Percentiles rank a stretch among this genome's conserved stretches.
Evolutionary conservation across 257 asterid species (phyloP).

Genomic region (Cinchona pubescens): DNA sequence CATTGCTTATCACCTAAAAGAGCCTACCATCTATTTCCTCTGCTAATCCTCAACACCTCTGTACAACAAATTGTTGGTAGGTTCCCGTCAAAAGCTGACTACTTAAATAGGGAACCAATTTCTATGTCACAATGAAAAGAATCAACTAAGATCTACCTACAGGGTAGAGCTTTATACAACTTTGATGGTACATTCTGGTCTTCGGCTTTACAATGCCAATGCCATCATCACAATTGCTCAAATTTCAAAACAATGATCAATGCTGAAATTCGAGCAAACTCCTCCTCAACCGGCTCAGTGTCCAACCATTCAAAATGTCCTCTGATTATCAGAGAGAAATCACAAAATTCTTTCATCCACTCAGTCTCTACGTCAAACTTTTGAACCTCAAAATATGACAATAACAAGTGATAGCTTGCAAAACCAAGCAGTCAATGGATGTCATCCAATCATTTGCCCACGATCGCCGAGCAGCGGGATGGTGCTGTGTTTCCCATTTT

Average conservation of each 20-base stretch:
- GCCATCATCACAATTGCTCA: conserved; percentile 20
- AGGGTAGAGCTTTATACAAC: conserved; percentile 61
- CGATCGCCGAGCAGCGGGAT: conserved; percentile 31
- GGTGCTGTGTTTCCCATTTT: conserved; percentile 19
- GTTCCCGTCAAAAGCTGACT: conserved; percentile 35
- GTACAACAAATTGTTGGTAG: conserved; percentile 46
- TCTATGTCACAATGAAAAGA: conserved; percentile 55
- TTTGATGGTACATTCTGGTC: conserved; percentile 31
- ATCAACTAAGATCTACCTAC: conserved; percentile 47
- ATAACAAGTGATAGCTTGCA: conserved; percentile 12
- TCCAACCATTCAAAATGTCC: conserved; percentile 2
- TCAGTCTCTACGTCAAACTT: conserved; percentile 4
- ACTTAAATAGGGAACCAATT: conserved; percentile 34
- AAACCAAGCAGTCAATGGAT: conserved; percentile 13
- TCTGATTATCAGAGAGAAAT: not conserved
- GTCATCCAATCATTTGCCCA: conserved; percentile 22
- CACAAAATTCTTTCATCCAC: conserved; percentile 5
- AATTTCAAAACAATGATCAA: conserved; percentile 10
- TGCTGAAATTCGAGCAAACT: conserved; percentile 18
- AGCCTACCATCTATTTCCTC: conserved; percentile 35
- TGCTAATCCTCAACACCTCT: conserved; percentile 36
- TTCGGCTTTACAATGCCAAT: conserved; percentile 28
- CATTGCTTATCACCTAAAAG: conserved; percentile 23
- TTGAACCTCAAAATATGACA: conserved; percentile 18
- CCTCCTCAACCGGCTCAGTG: conserved; percentile 13